These are phyloP conservation scores for Coemansia sp. DNA, from an alignment of 192 early-diverging fungal species.

Conservation along the genomic window DNA sequence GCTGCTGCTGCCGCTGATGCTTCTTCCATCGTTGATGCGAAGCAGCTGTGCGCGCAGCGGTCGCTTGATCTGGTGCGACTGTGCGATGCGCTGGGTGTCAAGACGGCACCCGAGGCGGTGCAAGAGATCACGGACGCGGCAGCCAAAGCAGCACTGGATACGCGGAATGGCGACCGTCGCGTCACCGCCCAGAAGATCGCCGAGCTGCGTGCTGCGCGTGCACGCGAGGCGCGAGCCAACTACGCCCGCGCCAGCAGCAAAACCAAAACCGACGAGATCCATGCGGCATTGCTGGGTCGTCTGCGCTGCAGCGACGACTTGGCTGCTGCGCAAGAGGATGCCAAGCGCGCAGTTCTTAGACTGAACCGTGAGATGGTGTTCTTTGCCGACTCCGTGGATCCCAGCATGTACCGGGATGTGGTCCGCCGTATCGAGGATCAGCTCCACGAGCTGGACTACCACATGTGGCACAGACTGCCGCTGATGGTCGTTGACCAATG, in stretches of 20 bases:
- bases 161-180: not conserved
- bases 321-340: not conserved
- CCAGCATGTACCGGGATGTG: slow-evolving; percentile 11
- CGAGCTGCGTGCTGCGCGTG: slow-evolving; percentile 30
- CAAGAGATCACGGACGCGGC: slow-evolving; percentile 21
- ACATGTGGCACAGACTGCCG: slow-evolving; percentile 35
- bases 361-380: slow-evolving; percentile 31
- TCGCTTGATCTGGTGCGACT: slow-evolving; percentile 37
- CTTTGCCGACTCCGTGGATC: slow-evolving; percentile 33
- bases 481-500: slow-evolving; percentile 43
- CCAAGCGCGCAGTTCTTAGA: slow-evolving; percentile 11
- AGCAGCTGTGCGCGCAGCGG: slow-evolving; percentile 32
- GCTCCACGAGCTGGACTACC: slow-evolving; percentile 34
- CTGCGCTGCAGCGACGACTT: slow-evolving; percentile 29
- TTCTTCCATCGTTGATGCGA: not conserved
- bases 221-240: slow-evolving; percentile 35
- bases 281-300: slow-evolving; percentile 14
- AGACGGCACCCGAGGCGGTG: not conserved
- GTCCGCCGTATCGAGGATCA: slow-evolving; percentile 25
- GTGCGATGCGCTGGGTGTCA: slow-evolving; percentile 18
- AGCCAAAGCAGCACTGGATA: slow-evolving; percentile 1
- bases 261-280: slow-evolving; percentile 9
- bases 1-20: not conserved
- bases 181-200: not conserved
- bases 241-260: slow-evolving; percentile 10